These are phyloP conservation scores for Penicillium samsonianum DNA, from an alignment of 495 filamentous ascomycete species.

Conservation along the genomic window DNA sequence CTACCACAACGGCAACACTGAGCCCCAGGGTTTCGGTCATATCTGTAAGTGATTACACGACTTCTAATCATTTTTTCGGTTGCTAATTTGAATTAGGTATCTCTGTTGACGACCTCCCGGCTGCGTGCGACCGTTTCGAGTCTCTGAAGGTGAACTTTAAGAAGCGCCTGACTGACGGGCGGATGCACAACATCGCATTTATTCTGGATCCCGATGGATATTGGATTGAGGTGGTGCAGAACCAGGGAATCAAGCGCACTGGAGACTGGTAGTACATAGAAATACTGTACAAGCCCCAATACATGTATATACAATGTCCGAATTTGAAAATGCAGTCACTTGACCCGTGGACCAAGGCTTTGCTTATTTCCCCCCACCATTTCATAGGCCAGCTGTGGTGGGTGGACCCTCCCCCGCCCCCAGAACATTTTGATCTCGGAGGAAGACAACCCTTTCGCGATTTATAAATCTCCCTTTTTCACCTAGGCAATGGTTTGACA, in stretches of 20 bases:
- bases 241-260: conserved; percentile 52
- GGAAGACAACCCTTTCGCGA: not conserved
- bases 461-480: conserved; percentile 6
- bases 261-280: conserved; percentile 43
- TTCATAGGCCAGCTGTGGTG: conserved; percentile 22
- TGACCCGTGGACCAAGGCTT: too few species aligned
- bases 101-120: conserved; percentile 85
- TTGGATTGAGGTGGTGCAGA: conserved; percentile 89
- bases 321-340: conserved; percentile 2
- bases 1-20: conserved; percentile 89
- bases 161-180: conserved; percentile 87
- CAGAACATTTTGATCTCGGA: conserved; percentile 14
- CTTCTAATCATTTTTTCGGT: conserved; percentile 73
- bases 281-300: not conserved
- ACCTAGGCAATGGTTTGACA: not conserved
- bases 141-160: conserved; percentile 82
- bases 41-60: conserved; percentile 69
- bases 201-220: conserved; percentile 90
- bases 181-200: conserved; percentile 96
- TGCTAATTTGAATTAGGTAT: conserved; percentile 55
- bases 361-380: conserved; percentile 20
- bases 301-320: not conserved
- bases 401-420: conserved; percentile 25
- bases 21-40: conserved; percentile 93
- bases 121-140: conserved; percentile 84